Conservation (phyloP, 2,329 filamentous ascomycete species). For the Penicillium sp. region DNA sequence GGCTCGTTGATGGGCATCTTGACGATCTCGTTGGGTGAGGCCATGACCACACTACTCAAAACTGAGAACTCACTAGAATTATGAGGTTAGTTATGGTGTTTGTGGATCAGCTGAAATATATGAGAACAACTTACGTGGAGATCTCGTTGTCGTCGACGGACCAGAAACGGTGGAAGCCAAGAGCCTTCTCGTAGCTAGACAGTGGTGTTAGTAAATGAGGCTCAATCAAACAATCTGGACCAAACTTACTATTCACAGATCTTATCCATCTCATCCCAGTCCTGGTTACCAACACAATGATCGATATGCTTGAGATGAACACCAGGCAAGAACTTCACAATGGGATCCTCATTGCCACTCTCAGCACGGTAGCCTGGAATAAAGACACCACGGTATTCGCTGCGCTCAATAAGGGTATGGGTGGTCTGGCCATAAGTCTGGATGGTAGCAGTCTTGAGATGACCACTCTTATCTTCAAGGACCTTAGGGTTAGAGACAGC, state of each 20-base stretch:
- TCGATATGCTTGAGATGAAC: constrained; percentile 76
- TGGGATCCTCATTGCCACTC: constrained; percentile 48
- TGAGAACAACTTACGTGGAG: constrained; percentile 56
- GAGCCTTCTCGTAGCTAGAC: constrained; percentile 75
- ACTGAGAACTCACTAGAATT: constrained; percentile 70
- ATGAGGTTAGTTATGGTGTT: not conserved
- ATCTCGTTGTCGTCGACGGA: constrained; percentile 91
- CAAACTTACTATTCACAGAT: constrained; percentile 57
- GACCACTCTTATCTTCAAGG: constrained; percentile 63
- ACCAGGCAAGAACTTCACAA: constrained; percentile 55
- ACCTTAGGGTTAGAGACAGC: constrained; percentile 51
- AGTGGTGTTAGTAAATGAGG: constrained; percentile 6
- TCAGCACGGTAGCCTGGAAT: constrained; percentile 74
- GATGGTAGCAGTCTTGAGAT: constrained; percentile 74
- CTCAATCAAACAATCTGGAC: no score
- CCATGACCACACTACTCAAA: constrained; percentile 86
- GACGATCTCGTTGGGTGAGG: constrained; percentile 76
- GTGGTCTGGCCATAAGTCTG: constrained; percentile 93
- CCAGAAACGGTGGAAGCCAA: constrained; percentile 97
- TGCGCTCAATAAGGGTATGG: constrained; percentile 80
- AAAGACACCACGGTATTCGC: constrained; percentile 71
- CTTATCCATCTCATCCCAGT: constrained; percentile 82
- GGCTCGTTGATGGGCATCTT: constrained; percentile 99
- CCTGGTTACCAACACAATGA: constrained; percentile 96
- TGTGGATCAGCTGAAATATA: no score